Percentiles rank a stretch among this genome's conserved stretches.
These are phyloP conservation scores for Eucalyptus tenuipes DNA, from an alignment of 345 rosid genomes.

Conservation along the genomic window DNA sequence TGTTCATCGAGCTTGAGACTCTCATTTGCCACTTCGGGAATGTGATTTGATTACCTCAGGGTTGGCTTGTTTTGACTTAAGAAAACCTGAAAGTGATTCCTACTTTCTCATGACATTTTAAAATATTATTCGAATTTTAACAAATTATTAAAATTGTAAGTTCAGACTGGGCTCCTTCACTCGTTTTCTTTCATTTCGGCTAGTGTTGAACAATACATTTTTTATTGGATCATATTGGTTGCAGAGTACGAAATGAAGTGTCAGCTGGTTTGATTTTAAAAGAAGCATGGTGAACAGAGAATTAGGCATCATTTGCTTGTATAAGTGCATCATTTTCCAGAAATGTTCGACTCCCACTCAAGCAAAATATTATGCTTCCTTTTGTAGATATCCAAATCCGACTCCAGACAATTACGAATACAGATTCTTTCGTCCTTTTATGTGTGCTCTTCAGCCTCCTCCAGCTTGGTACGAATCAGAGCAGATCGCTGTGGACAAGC, in stretches of 20 bases:
- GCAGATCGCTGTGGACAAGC: constrained; percentile 72
- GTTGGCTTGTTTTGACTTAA: neutral
- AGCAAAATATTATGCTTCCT: neutral
- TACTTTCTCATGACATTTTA: neutral
- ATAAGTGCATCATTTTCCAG: neutral
- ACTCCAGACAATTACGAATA: constrained; percentile 75
- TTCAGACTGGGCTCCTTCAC: neutral
- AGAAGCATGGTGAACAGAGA: neutral
- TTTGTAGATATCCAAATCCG: constrained; percentile 88
- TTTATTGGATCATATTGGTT: neutral
- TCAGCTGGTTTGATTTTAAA: neutral
- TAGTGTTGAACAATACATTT: neutral
- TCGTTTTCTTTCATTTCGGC: neutral
- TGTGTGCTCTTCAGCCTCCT: constrained; percentile 94
- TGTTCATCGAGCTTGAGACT: neutral
- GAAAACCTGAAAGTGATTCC: neutral
- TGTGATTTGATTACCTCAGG: neutral
- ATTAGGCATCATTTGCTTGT: neutral
- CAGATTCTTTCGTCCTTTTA: constrained; percentile 85
- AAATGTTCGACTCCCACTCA: neutral
- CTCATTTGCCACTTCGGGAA: neutral
- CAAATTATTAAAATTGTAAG: neutral
- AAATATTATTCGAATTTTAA: too few relatives aligned
- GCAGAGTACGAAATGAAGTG: neutral
- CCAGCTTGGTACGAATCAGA: constrained; percentile 61